These are phyloP conservation scores for Trypanosoma brucei DNA, from an alignment of 208 protist genomes.

Conservation along the genomic window DNA sequence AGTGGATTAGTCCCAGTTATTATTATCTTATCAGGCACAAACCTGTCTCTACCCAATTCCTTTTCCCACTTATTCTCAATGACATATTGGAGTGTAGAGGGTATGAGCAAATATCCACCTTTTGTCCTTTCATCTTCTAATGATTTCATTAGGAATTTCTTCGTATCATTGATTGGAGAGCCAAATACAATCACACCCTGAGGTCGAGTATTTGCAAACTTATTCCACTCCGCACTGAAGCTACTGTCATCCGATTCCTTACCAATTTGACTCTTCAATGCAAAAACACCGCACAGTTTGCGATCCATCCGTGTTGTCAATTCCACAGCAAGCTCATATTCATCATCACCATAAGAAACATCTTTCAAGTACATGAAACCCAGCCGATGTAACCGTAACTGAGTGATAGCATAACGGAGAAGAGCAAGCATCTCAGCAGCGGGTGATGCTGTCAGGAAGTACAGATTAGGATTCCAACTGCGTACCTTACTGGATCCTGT, in stretches of 20 bases:
- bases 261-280: no score
- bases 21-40: slow-evolving; percentile 16
- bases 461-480: slow-evolving; percentile 19
- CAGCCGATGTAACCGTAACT: no score
- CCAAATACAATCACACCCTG: no score
- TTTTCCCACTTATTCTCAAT: slow-evolving; percentile 1
- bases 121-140: slow-evolving; percentile 16
- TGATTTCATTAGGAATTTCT: slow-evolving; percentile 2
- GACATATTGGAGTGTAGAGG: neutral
- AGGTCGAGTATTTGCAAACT: no score
- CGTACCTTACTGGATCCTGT: slow-evolving; percentile 29
- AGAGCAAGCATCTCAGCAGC: neutral
- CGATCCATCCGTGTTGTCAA: no score
- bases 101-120: slow-evolving; percentile 2
- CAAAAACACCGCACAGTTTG: neutral
- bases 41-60: neutral
- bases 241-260: no score
- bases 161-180: neutral
- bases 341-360: no score
- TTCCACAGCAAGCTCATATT: no score
- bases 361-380: no score
- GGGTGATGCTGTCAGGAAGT: slow-evolving; percentile 31
- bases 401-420: no score
- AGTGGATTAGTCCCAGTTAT: slow-evolving; percentile 23
- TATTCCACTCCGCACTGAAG: no score